These are phyloP conservation scores for Plasmodium berghei DNA, from an alignment of 169 alveolate species.

Conservation along the genomic window DNA sequence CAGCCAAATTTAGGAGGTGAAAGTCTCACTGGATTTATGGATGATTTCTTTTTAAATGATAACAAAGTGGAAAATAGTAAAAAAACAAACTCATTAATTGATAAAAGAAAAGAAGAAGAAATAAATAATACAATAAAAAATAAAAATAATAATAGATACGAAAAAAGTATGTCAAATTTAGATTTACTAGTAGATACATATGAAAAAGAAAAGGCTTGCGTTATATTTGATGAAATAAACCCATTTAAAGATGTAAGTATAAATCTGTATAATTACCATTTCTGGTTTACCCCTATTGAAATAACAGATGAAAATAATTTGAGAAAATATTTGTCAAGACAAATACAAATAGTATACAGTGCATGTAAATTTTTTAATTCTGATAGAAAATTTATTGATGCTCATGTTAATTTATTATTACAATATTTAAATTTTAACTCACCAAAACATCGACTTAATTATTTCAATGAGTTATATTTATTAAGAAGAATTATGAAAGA, in stretches of 20 bases:
- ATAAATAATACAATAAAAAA: background rate
- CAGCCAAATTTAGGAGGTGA: background rate
- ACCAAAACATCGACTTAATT: conserved; percentile 63
- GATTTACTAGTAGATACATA: conserved; percentile 1
- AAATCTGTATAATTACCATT: conserved; percentile 64
- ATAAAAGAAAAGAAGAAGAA: background rate
- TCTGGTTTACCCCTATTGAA: conserved; percentile 78
- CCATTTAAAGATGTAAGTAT: conserved; percentile 24
- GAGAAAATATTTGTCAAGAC: conserved; percentile 75
- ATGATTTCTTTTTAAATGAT: background rate
- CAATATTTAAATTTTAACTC: conserved; percentile 73
- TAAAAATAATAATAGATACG: background rate
- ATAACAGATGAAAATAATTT: conserved; percentile 65
- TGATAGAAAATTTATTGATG: conserved; percentile 73
- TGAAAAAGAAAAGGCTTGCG: conserved; percentile 28
- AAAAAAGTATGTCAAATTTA: background rate
- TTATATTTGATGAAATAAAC: background rate
- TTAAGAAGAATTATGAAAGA: conserved; percentile 68
- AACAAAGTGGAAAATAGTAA: background rate
- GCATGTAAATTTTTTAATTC: conserved; percentile 76
- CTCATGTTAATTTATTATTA: conserved; percentile 68
- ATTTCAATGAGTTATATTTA: conserved; percentile 65
- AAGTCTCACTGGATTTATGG: background rate
- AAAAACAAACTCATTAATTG: background rate
- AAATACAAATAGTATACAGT: conserved; percentile 70